Conservation (phyloP, 2,329 filamentous ascomycete genomes). For the Paraphaeosphaeria minitans region DNA sequence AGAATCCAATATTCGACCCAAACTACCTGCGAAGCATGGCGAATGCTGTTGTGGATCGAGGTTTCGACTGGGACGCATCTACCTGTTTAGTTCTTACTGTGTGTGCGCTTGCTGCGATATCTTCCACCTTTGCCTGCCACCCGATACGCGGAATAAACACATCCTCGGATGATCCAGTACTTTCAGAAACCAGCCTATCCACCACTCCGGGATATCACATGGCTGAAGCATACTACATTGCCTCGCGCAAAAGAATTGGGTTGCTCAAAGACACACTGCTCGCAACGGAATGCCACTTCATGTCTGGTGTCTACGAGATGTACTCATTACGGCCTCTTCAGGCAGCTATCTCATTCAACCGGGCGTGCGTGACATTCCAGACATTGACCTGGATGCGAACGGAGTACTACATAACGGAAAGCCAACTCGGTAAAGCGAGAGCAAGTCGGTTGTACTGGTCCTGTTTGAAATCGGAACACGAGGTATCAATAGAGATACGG, state of each 20-base stretch:
- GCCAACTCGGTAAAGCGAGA: constrained; percentile 19
- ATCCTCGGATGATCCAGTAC: background rate
- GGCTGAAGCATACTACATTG: constrained; percentile 36
- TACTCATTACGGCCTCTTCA: constrained; percentile 39
- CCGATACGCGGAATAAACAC: background rate
- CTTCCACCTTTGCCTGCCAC: constrained; percentile 20
- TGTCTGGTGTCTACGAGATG: constrained; percentile 44
- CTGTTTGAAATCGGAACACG: constrained; percentile 41
- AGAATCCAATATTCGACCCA: constrained; percentile 39
- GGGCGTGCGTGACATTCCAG: constrained; percentile 33
- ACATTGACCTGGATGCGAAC: constrained; percentile 11
- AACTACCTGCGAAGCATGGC: constrained; percentile 27
- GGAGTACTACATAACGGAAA: constrained; percentile 13
- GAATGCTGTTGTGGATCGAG: constrained; percentile 27
- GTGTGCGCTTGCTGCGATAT: constrained; percentile 39
- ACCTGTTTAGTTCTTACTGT: constrained; percentile 41
- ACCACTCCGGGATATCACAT: constrained; percentile 23
- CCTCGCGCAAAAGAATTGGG: constrained; percentile 39
- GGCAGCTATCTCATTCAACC: constrained; percentile 40
- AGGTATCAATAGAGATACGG: constrained; percentile 22
- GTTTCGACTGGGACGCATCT: constrained; percentile 34
- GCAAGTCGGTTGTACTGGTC: constrained; percentile 40
- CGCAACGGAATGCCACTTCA: constrained; percentile 39
- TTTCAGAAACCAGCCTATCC: constrained; percentile 13
- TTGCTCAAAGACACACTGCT: constrained; percentile 35